A percentile compares a stretch with the other conserved stretches of the same genome.
Evolutionary conservation across 1,139 yeast species (phyloP).

Genomic region (Lodderomyces beijingensis): DNA sequence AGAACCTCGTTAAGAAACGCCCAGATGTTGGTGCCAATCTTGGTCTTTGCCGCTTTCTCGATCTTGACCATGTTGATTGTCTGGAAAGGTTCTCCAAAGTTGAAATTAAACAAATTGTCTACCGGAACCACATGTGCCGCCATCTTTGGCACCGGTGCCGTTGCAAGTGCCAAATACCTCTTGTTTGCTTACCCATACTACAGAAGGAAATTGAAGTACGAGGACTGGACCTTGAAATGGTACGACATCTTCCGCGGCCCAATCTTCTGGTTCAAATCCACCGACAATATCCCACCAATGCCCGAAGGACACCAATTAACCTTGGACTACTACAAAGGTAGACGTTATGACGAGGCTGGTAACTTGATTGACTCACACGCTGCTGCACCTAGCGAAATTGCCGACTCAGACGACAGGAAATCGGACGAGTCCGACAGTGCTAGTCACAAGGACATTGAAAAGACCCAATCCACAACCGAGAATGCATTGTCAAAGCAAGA

Average conservation of each 20-base stretch:
- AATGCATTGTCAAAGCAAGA: slow-evolving; percentile 3
- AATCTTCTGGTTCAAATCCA: slow-evolving; percentile 47
- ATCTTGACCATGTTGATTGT: slow-evolving; percentile 58
- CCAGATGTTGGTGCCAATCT: slow-evolving; percentile 52
- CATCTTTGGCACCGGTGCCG: slow-evolving; percentile 61
- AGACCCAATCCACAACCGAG: slow-evolving; percentile 6
- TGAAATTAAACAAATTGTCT: slow-evolving; percentile 50
- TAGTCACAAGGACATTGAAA: slow-evolving; percentile 10
- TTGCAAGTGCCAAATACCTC: slow-evolving; percentile 48
- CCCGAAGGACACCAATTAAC: slow-evolving; percentile 55
- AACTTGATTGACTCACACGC: slow-evolving; percentile 12
- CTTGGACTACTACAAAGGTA: slow-evolving; percentile 63
- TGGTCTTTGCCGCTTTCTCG: slow-evolving; percentile 58
- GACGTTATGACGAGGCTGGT: slow-evolving; percentile 36
- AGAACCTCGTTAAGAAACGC: slow-evolving; percentile 48
- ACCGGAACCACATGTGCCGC: slow-evolving; percentile 50
- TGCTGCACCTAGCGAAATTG: slow-evolving; percentile 2
- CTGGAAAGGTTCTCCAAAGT: slow-evolving; percentile 73
- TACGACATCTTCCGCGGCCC: slow-evolving; percentile 60
- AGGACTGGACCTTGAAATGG: slow-evolving; percentile 67
- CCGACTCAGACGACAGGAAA: slow-evolving; percentile 8
- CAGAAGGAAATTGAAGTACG: slow-evolving; percentile 53
- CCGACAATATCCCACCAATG: slow-evolving; percentile 60
- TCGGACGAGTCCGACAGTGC: slow-evolving; percentile 12
- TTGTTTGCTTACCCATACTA: slow-evolving; percentile 59